phyloP scores from a whole-genome alignment of 495 filamentous ascomycete species.

The Tirmania nivea region DNA sequence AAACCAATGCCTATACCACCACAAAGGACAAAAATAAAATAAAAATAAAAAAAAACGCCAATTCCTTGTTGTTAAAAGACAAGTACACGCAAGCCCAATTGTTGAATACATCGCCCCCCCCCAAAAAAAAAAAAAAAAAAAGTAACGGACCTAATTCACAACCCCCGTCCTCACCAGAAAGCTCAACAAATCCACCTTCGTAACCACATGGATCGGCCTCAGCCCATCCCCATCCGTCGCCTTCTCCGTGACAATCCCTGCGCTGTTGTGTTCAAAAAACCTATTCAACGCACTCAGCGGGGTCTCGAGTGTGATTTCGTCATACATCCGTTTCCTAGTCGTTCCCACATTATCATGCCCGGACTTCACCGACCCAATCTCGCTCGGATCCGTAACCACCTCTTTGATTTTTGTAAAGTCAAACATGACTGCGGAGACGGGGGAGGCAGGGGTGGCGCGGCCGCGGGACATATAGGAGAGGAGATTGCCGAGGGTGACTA shows the following conservation, averaged over 20 bases:
- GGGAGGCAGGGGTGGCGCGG: slow-evolving; percentile 45
- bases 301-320: slow-evolving; percentile 84
- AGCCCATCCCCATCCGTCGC: slow-evolving; percentile 31
- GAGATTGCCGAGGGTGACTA: slow-evolving; percentile 87
- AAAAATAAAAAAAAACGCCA: too few relatives aligned
- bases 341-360: too few relatives aligned
- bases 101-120: too few relatives aligned
- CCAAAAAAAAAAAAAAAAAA: too few relatives aligned
- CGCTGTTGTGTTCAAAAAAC: slow-evolving; percentile 96
- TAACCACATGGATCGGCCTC: slow-evolving; percentile 75
- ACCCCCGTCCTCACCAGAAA: slow-evolving; percentile 48
- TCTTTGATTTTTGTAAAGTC: slow-evolving; percentile 70
- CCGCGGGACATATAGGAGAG: slow-evolving; percentile 69
- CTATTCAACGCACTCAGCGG: slow-evolving; percentile 59
- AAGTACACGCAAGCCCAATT: too few relatives aligned
- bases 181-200: slow-evolving; percentile 87
- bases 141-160: too few relatives aligned
- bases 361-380: slow-evolving; percentile 27
- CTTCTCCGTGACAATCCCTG: slow-evolving; percentile 72
- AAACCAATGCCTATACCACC: too few relatives aligned
- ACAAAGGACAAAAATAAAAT: too few relatives aligned
- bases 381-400: slow-evolving; percentile 61
- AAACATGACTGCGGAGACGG: slow-evolving; percentile 85
- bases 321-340: slow-evolving; percentile 45
- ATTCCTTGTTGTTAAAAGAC: too few relatives aligned